Conservation (phyloP, 805 yeast species). For the Yamadazyma philogaea region DNA sequence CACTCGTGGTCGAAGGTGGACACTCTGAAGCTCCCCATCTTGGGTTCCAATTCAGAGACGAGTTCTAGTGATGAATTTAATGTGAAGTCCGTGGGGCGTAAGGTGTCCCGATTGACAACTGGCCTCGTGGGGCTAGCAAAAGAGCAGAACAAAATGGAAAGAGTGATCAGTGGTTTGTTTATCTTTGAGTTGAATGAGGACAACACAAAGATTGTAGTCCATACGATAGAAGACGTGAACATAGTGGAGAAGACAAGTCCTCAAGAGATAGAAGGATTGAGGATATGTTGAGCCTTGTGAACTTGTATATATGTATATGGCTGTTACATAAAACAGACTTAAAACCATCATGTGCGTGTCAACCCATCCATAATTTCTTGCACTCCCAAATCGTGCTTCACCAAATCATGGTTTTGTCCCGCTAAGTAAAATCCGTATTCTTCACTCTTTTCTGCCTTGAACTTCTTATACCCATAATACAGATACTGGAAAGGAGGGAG, state of each 20-base stretch:
- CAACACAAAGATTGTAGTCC: slow-evolving; percentile 56
- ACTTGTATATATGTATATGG: slow-evolving; percentile 1
- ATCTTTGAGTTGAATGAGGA: slow-evolving; percentile 59
- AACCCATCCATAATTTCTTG: slow-evolving; percentile 26
- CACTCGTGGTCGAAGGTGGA: slow-evolving; percentile 41
- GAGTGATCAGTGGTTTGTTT: slow-evolving; percentile 54
- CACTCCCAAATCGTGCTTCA: slow-evolving; percentile 18
- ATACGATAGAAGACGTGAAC: slow-evolving; percentile 66
- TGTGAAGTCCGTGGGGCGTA: slow-evolving; percentile 18
- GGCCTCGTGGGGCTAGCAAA: slow-evolving; percentile 34
- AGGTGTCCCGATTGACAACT: slow-evolving; percentile 28
- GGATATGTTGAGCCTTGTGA: slow-evolving; percentile 22
- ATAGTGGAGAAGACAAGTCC: slow-evolving; percentile 44
- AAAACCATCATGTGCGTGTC: slow-evolving; percentile 8
- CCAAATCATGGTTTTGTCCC: slow-evolving; percentile 30
- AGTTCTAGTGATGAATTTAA: background rate
- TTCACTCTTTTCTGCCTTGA: slow-evolving; percentile 14
- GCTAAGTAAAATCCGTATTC: slow-evolving; percentile 31
- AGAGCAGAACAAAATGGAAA: slow-evolving; percentile 29
- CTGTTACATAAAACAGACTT: background rate
- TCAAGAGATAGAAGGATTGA: slow-evolving; percentile 24
- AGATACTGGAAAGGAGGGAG: slow-evolving; percentile 37
- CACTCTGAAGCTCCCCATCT: slow-evolving; percentile 14
- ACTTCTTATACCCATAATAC: slow-evolving; percentile 30
- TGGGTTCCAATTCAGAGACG: background rate